These are phyloP conservation scores for Erodium maritimum DNA, from an alignment of 345 rosid species.

Conservation along the genomic window DNA sequence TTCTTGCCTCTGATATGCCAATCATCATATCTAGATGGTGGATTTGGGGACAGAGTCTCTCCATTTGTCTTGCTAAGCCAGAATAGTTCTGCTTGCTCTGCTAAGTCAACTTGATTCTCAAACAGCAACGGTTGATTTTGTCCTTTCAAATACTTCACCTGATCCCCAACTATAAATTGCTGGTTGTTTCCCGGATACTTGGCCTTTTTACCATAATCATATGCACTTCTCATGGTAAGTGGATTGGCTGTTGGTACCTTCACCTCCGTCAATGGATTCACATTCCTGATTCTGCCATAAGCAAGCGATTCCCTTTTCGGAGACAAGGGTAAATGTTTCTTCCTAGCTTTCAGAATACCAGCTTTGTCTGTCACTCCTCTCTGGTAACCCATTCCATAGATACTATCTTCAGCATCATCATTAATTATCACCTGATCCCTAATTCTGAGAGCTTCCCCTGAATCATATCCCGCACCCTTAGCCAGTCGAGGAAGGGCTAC, in stretches of 20 bases:
- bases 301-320: slow-evolving; percentile 36
- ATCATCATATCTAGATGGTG: slow-evolving; percentile 41
- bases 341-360: slow-evolving; percentile 36
- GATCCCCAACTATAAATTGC: slow-evolving; percentile 37
- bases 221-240: slow-evolving; percentile 17
- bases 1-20: slow-evolving; percentile 56
- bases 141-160: slow-evolving; percentile 45
- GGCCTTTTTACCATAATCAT: slow-evolving; percentile 28
- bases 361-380: slow-evolving; percentile 31
- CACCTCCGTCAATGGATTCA: slow-evolving; percentile 21
- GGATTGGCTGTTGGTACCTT: slow-evolving; percentile 21
- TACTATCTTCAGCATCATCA: slow-evolving; percentile 32
- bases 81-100: slow-evolving; percentile 28
- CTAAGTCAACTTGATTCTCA: slow-evolving; percentile 37
- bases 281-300: slow-evolving; percentile 29
- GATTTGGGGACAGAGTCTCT: slow-evolving; percentile 35
- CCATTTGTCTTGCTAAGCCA: slow-evolving; percentile 37
- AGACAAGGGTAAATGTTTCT: slow-evolving; percentile 50
- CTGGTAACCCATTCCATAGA: slow-evolving; percentile 44
- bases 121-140: slow-evolving; percentile 15
- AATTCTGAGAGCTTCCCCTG: slow-evolving; percentile 30
- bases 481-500: slow-evolving; percentile 25
- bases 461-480: slow-evolving; percentile 28
- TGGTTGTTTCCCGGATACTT: slow-evolving; percentile 31
- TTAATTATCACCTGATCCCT: slow-evolving; percentile 40